A percentile compares a stretch with the other conserved stretches of the same genome.
Evolutionary conservation across 768 basidiomycete genomes (phyloP).

Genomic region (Postia placenta): DNA sequence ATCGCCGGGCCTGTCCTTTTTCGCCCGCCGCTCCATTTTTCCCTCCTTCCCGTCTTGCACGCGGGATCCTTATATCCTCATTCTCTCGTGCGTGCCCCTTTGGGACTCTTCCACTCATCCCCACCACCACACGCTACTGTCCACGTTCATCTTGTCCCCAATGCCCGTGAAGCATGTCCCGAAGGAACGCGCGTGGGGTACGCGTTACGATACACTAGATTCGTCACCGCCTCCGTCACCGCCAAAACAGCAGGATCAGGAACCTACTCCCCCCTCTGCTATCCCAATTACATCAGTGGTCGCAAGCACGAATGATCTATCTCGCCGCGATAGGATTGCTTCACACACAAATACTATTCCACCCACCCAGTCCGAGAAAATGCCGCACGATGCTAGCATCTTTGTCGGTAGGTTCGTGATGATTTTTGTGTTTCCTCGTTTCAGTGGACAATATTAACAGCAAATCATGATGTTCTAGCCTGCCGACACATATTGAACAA

Average conservation of each 20-base stretch:
- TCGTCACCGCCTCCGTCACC: conserved; percentile 42
- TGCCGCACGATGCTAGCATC: conserved; percentile 71
- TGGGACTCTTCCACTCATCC: background rate
- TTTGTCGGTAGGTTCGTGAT: conserved; percentile 72
- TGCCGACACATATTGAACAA: conserved; percentile 65
- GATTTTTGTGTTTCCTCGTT: background rate
- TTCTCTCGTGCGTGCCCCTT: too few relatives aligned
- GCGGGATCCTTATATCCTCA: background rate
- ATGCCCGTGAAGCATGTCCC: conserved; percentile 35
- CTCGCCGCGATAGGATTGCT: background rate
- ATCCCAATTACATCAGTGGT: conserved; percentile 13
- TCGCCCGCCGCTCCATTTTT: background rate
- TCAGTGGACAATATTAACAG: conserved; percentile 4
- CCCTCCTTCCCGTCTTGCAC: background rate
- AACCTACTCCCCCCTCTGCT: conserved; percentile 8
- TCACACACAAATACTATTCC: conserved; percentile 1
- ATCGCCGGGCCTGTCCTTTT: background rate
- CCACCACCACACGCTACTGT: background rate
- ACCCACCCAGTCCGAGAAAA: conserved; percentile 28
- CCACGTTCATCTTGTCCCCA: background rate
- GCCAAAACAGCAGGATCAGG: conserved; percentile 21
- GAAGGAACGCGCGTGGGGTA: conserved; percentile 52
- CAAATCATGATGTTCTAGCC: conserved; percentile 40
- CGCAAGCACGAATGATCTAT: background rate
- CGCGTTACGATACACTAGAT: conserved; percentile 62